Evolutionary conservation across 768 basidiomycete genomes (phyloP), one percentile per base, ranked within the genome.

Genomic region (Leccinum subgranulosum): DNA sequence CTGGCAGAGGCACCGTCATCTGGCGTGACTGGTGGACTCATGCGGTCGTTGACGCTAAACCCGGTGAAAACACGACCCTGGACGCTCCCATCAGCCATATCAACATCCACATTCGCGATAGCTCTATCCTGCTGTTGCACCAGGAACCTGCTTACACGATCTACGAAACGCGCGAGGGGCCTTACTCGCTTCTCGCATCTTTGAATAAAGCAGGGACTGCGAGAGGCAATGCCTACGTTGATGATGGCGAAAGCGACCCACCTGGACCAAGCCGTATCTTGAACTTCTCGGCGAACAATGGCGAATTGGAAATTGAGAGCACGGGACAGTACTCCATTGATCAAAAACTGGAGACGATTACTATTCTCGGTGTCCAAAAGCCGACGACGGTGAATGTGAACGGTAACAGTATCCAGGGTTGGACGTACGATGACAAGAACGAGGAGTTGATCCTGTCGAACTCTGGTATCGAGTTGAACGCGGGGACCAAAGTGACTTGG

Each of bases 21-120:
- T 90, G 86, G 87, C 80, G 87, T 36, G 87, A 89, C 67, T 88
- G 85, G 85, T 88, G 84, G 70, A 87, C 84, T 1, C 85, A 88
- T 61, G 78, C 80, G 12, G 76, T 74, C 43, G 77, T 85, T 21
- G 71, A 84, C 21, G 70, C 76, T 17, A 68, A 71, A 1, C 36
- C 71, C 2, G 78, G 79, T 33, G 69, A 64, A 29, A 75, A 76
- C 54, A 79, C 78, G 0, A 83, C 82, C 5, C 75, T 90, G 49
- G 65, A 74, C n/a, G 86, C 87, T 3, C 88, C 88, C 4, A 81
- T 92, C 3, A 79, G 84, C 17, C 84, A 89, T 65, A 90, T 92
- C 71, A 86, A 86, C 58, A 84, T 90, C 25, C 88, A 90, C 66
- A 70, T 92, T 56, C 82, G 89, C n/a, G 83, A 85, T 56, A 83